phyloP scores from a whole-genome alignment of 2,329 filamentous ascomycete genomes.

The Paracoccidioides lutzii region DNA sequence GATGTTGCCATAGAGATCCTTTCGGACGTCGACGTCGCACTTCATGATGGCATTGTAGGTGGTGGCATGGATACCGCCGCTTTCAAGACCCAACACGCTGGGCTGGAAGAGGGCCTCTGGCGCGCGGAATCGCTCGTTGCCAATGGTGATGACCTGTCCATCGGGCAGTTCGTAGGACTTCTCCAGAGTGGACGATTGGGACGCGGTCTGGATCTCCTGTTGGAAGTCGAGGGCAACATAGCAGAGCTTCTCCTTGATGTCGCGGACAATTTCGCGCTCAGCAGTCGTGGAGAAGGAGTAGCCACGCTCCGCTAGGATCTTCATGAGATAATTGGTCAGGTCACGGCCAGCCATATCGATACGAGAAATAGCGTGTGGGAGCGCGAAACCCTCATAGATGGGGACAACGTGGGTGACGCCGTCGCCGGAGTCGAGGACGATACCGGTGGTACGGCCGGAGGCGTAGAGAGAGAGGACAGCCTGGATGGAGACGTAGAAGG shows the following conservation, averaged over 20 bases:
- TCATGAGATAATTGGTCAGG: conserved; percentile 98
- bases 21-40: conserved; percentile 99
- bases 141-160: conserved; percentile 99
- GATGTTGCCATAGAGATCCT: conserved; percentile 99
- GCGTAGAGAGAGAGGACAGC: conserved; percentile 98
- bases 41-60: conserved; percentile 99
- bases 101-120: conserved; percentile 99
- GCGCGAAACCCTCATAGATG: conserved; percentile 99
- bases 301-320: conserved; percentile 98
- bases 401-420: conserved; percentile 99
- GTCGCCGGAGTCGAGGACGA: conserved; percentile 98
- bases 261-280: conserved; percentile 99
- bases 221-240: conserved; percentile 99
- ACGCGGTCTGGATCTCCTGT: conserved; percentile 99
- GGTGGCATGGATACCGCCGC: conserved; percentile 97
- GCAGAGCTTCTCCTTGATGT: conserved; percentile 99
- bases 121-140: conserved; percentile 99
- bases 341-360: conserved; percentile 99
- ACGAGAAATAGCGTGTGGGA: conserved; percentile 99
- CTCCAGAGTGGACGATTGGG: conserved; percentile 97
- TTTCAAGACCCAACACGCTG: conserved; percentile 94
- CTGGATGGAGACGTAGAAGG: conserved; percentile 99
- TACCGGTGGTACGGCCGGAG: conserved; percentile 99
- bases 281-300: conserved; percentile 99
- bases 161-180: conserved; percentile 99